Base-by-base conservation (phyloP, 2,329 filamentous ascomycete species). In the Claviceps quebecensis region DNA sequence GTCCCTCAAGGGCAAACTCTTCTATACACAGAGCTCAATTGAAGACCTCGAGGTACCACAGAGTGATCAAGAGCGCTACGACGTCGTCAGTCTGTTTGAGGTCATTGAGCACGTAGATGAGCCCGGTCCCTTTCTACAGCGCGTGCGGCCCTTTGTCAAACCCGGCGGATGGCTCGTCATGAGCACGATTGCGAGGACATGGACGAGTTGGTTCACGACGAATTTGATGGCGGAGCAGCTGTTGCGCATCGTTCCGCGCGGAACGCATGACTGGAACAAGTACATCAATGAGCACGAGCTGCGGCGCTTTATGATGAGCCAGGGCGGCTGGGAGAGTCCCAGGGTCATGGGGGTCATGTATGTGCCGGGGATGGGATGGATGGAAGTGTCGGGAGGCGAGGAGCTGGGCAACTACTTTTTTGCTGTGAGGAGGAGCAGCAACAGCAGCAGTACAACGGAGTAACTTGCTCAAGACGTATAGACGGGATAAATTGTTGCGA, bases 361-460 rank as follows among this genome's bases (percentile, higher is more conserved):
- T 71, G 76, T 97, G 51, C 93, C 93, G 0, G 89, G 87, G 0
- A 52, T 95, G 45, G 93, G 93, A 3, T 97, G 93, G 93, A 89
- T 77, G 69, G 80, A 87, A 65, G 82, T 96, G 4, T 66, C 69
- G 23, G 86, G 87, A 2, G 86, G 88, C 60, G 91, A 97, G 71
- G 81, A 80, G 62, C 80, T 87, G 62, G 91, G 91, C 9, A 98
- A 98, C 67, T 98, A 97, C 70, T 97, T 98, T 67, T 95, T 96
- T 66, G 93, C 80, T 8, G 82, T 95, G 44, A 83, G 68, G 69
- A 68, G 58, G 62, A 60, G 34, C 56, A 58, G 41, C 48, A 47
- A 52, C 59, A 83, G 68, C 62, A 60, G 34, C 56, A 58, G 41
- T 48, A 48, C 52, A 59, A 43, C 55, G 29, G 16, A 34, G 26